A percentile compares a stretch with the other conserved stretches of the same genome.
phyloP scores from a whole-genome alignment of 208 protist species.

The Acanthamoeba lenticulata region DNA sequence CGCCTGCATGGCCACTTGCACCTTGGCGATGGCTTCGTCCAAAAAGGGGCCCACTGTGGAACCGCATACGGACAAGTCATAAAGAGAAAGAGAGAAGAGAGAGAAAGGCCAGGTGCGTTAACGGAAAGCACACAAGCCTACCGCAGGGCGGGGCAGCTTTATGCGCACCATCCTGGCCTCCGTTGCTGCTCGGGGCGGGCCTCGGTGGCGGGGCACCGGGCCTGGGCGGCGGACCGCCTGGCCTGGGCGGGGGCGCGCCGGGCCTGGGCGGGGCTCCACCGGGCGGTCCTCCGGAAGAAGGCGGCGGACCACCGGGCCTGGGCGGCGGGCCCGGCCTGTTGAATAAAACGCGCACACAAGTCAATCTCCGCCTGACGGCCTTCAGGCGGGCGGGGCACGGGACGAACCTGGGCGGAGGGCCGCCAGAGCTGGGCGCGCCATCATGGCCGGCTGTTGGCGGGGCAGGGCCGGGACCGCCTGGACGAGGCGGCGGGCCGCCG shows the following conservation, averaged over 20 bases:
- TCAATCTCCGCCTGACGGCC: background rate
- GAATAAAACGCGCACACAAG: background rate
- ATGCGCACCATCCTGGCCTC: background rate
- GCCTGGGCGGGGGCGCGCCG: background rate
- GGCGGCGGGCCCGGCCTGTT: background rate
- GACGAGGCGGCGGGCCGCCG: background rate
- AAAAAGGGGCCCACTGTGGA: background rate
- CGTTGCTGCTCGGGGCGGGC: background rate
- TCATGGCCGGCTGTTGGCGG: too few species aligned
- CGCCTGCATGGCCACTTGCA: background rate
- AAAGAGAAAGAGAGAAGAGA: background rate
- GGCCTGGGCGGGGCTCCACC: background rate
- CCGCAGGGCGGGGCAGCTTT: background rate
- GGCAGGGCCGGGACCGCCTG: background rate
- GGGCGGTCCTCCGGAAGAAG: background rate
- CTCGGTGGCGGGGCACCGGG: conserved; percentile 3
- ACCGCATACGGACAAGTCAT: background rate
- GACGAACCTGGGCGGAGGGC: background rate
- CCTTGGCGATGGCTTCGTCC: background rate
- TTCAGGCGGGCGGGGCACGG: background rate
- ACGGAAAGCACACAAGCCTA: background rate
- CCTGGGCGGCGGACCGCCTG: background rate
- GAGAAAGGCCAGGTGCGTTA: background rate
- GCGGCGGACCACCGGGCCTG: background rate
- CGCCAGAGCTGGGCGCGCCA: background rate